These are phyloP conservation scores for Pugionium cornutum DNA, from an alignment of 345 rosid species.

Conservation along the genomic window DNA sequence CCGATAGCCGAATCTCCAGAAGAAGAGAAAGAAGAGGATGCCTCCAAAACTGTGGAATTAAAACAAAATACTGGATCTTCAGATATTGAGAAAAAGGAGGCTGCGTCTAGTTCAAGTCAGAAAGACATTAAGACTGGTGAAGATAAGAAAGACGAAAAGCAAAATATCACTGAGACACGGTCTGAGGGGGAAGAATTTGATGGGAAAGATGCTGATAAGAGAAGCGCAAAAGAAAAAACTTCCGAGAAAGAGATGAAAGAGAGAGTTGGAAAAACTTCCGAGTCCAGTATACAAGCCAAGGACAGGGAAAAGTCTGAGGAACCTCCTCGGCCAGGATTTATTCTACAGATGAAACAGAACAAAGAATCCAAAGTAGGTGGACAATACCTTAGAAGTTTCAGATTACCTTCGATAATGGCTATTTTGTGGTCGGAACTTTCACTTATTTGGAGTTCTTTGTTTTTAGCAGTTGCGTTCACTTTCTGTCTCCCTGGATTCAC, in stretches of 20 bases:
- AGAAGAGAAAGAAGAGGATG: slow-evolving; percentile 44
- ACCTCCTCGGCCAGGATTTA: slow-evolving; percentile 81
- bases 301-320: slow-evolving; percentile 77
- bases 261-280: slow-evolving; percentile 47
- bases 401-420: slow-evolving; percentile 12
- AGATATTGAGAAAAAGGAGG: slow-evolving; percentile 47
- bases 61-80: slow-evolving; percentile 39
- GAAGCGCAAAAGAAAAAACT: slow-evolving; percentile 46
- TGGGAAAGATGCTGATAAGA: slow-evolving; percentile 46
- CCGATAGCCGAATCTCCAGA: slow-evolving; percentile 36
- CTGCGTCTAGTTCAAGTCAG: slow-evolving; percentile 41
- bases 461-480: slow-evolving; percentile 67
- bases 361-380: slow-evolving; percentile 72
- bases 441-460: slow-evolving; percentile 15
- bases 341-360: slow-evolving; percentile 61
- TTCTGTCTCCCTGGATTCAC: slow-evolving; percentile 87
- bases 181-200: slow-evolving; percentile 47
- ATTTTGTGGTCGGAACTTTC: slow-evolving; percentile 5
- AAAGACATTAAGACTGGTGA: slow-evolving; percentile 43
- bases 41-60: slow-evolving; percentile 29
- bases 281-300: slow-evolving; percentile 55
- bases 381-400: slow-evolving; percentile 11
- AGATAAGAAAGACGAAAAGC: slow-evolving; percentile 50
- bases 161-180: slow-evolving; percentile 40
- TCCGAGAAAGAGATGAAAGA: slow-evolving; percentile 53